A percentile compares a stretch with the other conserved stretches of the same genome.
Conservation (phyloP, 2,329 filamentous ascomycete species). For the Teratosphaeriaceae sp. region DNA sequence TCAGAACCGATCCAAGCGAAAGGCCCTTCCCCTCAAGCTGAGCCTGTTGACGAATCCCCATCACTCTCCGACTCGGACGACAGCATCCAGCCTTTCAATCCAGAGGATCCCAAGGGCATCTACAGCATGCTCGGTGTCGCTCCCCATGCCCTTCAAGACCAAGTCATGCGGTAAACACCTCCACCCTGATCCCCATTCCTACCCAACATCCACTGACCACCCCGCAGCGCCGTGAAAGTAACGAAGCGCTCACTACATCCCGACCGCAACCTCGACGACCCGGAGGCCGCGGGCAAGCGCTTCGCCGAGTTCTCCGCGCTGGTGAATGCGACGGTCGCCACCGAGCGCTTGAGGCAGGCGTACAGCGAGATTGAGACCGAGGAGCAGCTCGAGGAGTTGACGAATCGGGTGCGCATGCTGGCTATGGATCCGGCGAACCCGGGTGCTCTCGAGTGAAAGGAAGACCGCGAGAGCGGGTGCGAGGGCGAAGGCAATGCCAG, state of each 20-base stretch:
- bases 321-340: constrained; percentile 6
- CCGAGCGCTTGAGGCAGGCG: constrained; percentile 8
- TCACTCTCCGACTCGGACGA: background rate
- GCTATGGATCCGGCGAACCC: no score
- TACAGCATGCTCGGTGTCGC: constrained; percentile 2
- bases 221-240: constrained; percentile 10
- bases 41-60: background rate
- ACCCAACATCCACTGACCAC: background rate
- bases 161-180: constrained; percentile 1
- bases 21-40: background rate
- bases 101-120: constrained; percentile 3
- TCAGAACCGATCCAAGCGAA: no score
- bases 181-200: background rate
- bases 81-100: background rate
- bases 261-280: constrained; percentile 10
- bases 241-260: constrained; percentile 8
- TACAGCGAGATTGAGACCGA: constrained; percentile 11
- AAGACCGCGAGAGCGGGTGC: no score
- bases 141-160: background rate
- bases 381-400: constrained; percentile 5
- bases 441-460: background rate
- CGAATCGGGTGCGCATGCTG: no score
- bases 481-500: no score
- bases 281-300: constrained; percentile 7
- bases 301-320: constrained; percentile 12